Base-by-base conservation (phyloP, 2,329 filamentous ascomycete species). In the Penicillium sp. region DNA sequence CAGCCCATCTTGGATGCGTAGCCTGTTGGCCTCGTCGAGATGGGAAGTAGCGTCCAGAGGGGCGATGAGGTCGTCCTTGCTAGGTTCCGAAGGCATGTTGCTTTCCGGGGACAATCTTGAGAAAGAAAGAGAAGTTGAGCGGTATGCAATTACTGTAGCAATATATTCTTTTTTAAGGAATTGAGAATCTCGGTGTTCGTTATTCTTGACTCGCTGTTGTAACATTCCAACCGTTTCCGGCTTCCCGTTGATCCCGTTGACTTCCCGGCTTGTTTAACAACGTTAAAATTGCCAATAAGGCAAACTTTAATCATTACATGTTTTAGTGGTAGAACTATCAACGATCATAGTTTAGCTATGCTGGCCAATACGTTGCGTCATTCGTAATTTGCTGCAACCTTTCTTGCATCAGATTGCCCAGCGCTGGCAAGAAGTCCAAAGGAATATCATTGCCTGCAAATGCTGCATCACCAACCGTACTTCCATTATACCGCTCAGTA, bases 301-400 rank as follows among this genome's bases (percentile, higher is more conserved):
- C 29, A 13, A 31, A 11, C 11, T 13, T 37, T n/a, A 8, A 7
- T 8, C 3, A n/a, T 37, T 13, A 11, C 11, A n/a, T n/a, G 2
- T n/a, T 9, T 10, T 31, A 11, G 10, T 10, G 29, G 10, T 31
- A 3, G 29, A 13, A 13, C 14, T 13, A 13, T 31, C 2, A 13
- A 31, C 10, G 9, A 37, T n/a, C 9, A 3, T 29, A 9, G 5
- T n/a, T 8, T 16, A 21, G 45, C 27, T 33, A 48, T 14, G 5
- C n/a, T 22, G 27, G 24, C 35, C 50, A 50, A 21, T 19, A 8
- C 13, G 24, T 47, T 21, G 52, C 52, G 13, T 47, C 16, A 22
- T 33, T 27, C 7, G 46, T 52, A 3, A 55, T 52, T 44, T 52
- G 31, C 26, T 58, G 47, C 11, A 58, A 33, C 13, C 43, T 51